Conservation (phyloP, 1,284 basidiomycete genomes). For the Puccinia coronata region DNA sequence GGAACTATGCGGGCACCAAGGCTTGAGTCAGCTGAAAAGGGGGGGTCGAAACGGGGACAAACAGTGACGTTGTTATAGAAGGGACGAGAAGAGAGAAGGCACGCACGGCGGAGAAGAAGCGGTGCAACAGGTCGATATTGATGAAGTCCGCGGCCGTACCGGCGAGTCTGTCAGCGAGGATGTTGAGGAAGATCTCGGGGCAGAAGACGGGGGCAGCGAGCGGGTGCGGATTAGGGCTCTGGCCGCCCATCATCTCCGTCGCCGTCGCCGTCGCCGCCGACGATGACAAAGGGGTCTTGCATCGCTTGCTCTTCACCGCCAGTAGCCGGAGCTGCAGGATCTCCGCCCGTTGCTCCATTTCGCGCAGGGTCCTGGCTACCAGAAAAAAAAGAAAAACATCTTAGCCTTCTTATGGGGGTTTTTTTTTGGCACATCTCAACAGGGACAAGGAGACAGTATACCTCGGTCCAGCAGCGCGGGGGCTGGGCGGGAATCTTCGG, state of each 20-base stretch:
- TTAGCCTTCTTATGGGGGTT: background rate
- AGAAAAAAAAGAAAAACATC: background rate
- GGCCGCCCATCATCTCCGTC: too few species aligned
- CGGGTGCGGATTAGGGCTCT: conserved; percentile 60
- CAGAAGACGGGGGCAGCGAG: conserved; percentile 85
- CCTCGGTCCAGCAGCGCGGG: conserved; percentile 46
- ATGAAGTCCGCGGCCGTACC: conserved; percentile 98
- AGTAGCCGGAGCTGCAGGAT: conserved; percentile 81
- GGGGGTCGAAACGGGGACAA: conserved; percentile 70
- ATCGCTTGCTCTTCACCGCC: conserved; percentile 82
- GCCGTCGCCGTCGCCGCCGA: background rate
- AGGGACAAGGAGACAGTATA: too few species aligned
- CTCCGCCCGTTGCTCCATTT: conserved; percentile 63
- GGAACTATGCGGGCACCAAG: background rate
- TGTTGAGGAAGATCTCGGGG: conserved; percentile 93
- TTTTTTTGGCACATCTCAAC: too few species aligned
- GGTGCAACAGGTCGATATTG: conserved; percentile 61
- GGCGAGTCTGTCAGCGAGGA: conserved; percentile 94
- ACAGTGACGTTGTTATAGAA: conserved; percentile 59
- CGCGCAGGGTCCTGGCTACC: conserved; percentile 35
- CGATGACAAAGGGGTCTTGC: conserved; percentile 62
- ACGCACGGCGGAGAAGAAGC: conserved; percentile 24
- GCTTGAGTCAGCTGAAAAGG: conserved; percentile 88
- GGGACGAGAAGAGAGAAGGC: background rate
- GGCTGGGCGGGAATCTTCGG: conserved; percentile 40